Base-by-base conservation (phyloP, 164 flowering plant species). In the Cinnamomum chago region DNA sequence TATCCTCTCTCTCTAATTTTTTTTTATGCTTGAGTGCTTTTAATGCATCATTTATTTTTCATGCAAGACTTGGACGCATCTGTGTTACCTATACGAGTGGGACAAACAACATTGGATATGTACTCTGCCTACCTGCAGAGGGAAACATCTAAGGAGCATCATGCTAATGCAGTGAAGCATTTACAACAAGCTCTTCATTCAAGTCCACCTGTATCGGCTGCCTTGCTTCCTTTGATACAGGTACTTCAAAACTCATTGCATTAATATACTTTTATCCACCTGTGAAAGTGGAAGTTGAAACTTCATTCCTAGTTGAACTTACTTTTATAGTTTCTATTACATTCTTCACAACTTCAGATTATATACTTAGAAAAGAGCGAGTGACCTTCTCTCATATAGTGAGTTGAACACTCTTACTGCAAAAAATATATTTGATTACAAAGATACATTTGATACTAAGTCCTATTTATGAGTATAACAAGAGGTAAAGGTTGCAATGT, bases 191-290 rank as follows among this genome's bases (percentile, higher is more conserved):
- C 94, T 76, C 85, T 92, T 70, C 2, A 84, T 77, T 86, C 92
- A 13, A 76, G 79, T 52, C 86, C 88, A 60, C 88, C 90, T 27
- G 72, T 80, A 17, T 68, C 77, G 71, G 90, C 84, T 15, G 92
- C 96, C 71, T 81, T 91, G 74, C 86, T 84, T 81, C 96, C 96
- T 77, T 75, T 90, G 62, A 75, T 92, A 73, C 97, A 92, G 94
- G 97, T 90, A 80, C 47, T 47, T 5, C 66, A 33, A 72, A 50
- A 3, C 10, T 68, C 35, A 24, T 68, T 60, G 47, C 70, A 52
- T 11, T 40, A 25, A 47, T 20, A 3, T 55, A 2, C 60, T 55
- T 20, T 20, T 72, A 23, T 71, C 24, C 24, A 2, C n/a, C 22
- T 13, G 4, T 30, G 47, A 40, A 40, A 40, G 47, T 18, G 22